Evolutionary conservation across 2,329 filamentous ascomycete genomes (phyloP), one percentile per base, ranked within the genome.

Genomic region (Hypoxylon sp.): DNA sequence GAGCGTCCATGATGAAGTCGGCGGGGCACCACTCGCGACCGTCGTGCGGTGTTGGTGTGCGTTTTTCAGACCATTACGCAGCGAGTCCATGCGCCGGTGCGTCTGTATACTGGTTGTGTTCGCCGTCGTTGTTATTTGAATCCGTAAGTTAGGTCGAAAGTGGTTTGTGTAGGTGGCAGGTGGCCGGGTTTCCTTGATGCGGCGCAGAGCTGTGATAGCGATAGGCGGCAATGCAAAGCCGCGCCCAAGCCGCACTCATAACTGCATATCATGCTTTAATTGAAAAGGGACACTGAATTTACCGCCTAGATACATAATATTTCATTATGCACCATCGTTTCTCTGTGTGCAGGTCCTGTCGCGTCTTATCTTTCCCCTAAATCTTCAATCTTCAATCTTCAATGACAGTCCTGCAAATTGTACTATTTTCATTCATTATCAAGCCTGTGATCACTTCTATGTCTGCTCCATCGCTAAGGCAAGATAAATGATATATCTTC

Each of bases 1-100:
- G 86, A 72, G 89, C 86, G 82, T 87, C 91, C 88, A 86, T 92
- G 62, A 72, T 77, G 75, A 70, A 64, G 67, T 53, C 53, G 32
- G 60, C 64, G 65, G 68, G 70, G 70, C 71, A 68, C 70, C 65
- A 46, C 52, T 72, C n/a, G 68, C 70, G 70, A 72, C 72, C 69
- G 67, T 71, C 64, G 51, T 63, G 40, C 33, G 46, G 24, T 26
- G 24, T 26, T 26, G 46, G 24, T 28, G 40, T 44, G 64, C 20
- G 59, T 46, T 38, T 4, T 57, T 70, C 57, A 74, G 60, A 75
- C 65, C 73, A 75, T 75, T 68, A 70, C 71, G 71, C 44, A 68
- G 26, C 14, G 8, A 57, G 18, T 20, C 11, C 38, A 18, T 36
- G 26, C 24, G 24, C 38, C 14, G 36, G 32, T 50, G 3, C 36